Evolutionary conservation across 2,329 filamentous ascomycete species (phyloP).

Genomic region (Alternaria solani): DNA sequence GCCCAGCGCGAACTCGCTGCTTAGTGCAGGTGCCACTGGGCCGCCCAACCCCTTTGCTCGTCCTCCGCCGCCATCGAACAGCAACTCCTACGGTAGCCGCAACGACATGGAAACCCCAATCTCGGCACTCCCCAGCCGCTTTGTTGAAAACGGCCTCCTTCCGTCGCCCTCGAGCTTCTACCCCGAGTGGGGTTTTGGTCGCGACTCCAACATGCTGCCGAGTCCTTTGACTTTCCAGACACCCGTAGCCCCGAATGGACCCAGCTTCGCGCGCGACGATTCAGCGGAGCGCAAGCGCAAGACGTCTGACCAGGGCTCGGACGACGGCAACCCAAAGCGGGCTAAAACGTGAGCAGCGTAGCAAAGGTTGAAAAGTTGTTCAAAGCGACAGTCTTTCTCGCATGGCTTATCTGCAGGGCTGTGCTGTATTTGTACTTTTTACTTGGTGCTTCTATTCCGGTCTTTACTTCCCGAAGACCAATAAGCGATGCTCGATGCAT

Average conservation of each 20-base stretch:
- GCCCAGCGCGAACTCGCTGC: slow-evolving; percentile 81
- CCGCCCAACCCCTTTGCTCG: slow-evolving; percentile 96
- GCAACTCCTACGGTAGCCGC: slow-evolving; percentile 50
- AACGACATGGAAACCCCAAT: slow-evolving; percentile 76
- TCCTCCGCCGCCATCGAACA: slow-evolving; percentile 76
- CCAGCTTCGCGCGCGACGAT: slow-evolving; percentile 56
- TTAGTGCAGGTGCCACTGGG: slow-evolving; percentile 90
- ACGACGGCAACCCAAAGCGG: slow-evolving; percentile 48
- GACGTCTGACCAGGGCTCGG: slow-evolving; percentile 51
- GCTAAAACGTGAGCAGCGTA: slow-evolving; percentile 41
- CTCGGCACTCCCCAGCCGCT: slow-evolving; percentile 91
- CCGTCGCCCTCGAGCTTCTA: slow-evolving; percentile 94
- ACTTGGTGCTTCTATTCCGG: slow-evolving; percentile 10
- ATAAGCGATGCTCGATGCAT: slow-evolving; percentile 21
- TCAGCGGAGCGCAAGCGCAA: slow-evolving; percentile 51
- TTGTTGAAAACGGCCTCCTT: slow-evolving; percentile 85
- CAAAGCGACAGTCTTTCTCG: not conserved
- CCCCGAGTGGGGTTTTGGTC: slow-evolving; percentile 84
- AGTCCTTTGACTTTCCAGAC: slow-evolving; percentile 94
- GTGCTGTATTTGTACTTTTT: slow-evolving; percentile 20
- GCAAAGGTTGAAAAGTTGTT: not conserved
- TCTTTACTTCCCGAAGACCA: slow-evolving; percentile 9
- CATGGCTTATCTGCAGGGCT: not conserved
- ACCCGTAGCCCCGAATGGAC: slow-evolving; percentile 62
- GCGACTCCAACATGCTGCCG: slow-evolving; percentile 84